phyloP scores from a whole-genome alignment of 768 basidiomycete species.

The Suillus subaureus region DNA sequence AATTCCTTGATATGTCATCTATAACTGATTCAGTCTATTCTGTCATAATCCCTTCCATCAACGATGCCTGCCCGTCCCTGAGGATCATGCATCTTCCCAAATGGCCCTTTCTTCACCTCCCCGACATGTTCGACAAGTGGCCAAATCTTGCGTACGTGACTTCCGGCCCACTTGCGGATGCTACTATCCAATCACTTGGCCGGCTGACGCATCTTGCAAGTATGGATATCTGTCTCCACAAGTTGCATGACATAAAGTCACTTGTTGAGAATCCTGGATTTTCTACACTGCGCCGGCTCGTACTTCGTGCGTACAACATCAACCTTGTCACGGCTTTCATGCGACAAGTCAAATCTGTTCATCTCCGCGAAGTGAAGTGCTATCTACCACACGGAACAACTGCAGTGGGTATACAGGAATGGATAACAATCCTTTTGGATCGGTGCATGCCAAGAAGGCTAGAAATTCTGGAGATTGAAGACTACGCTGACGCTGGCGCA shows the following conservation, averaged over 20 bases:
- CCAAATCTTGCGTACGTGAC: slow-evolving; percentile 7
- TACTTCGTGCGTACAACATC: slow-evolving; percentile 7
- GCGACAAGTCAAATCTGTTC: slow-evolving; percentile 4
- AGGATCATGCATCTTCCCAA: slow-evolving; percentile 8
- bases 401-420: slow-evolving; percentile 2
- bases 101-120: slow-evolving; percentile 7
- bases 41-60: slow-evolving; percentile 5
- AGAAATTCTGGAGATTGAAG: slow-evolving; percentile 7
- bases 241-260: slow-evolving; percentile 7
- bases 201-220: slow-evolving; percentile 8
- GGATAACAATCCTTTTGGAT: slow-evolving; percentile 5
- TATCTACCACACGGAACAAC: slow-evolving; percentile 4
- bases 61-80: slow-evolving; percentile 4
- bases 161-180: slow-evolving; percentile 6
- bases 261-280: slow-evolving; percentile 5
- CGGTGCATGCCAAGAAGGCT: slow-evolving; percentile 4
- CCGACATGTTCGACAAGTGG: slow-evolving; percentile 5
- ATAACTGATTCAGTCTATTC: slow-evolving; percentile 3
- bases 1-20: slow-evolving; percentile 10
- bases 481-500: slow-evolving; percentile 1
- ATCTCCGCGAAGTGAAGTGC: slow-evolving; percentile 5
- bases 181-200: slow-evolving; percentile 5
- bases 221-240: slow-evolving; percentile 7
- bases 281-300: slow-evolving; percentile 5
- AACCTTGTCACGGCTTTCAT: slow-evolving; percentile 2